Conservation (phyloP, 441 rosid species). For the Gossypium davidsonii region DNA sequence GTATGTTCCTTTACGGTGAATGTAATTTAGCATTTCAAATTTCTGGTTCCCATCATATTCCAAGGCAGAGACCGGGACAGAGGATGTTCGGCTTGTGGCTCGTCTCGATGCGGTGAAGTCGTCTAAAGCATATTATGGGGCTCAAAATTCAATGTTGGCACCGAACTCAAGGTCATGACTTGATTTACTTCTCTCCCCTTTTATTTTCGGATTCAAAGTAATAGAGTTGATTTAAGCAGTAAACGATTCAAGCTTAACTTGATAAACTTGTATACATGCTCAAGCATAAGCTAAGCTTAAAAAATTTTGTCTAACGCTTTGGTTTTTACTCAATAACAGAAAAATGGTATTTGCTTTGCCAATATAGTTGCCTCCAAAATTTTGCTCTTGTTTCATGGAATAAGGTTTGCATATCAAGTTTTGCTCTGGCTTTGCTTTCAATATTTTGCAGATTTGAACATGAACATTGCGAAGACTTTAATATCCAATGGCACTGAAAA, state of each 20-base stretch:
- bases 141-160: neutral
- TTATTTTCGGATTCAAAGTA: neutral
- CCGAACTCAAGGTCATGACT: neutral
- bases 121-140: neutral
- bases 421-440: too few species aligned
- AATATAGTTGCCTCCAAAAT: neutral
- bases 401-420: too few species aligned
- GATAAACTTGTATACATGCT: neutral
- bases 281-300: neutral
- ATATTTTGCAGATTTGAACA: too few species aligned
- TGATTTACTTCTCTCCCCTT: neutral
- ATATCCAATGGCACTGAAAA: neutral
- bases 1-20: slow-evolving; percentile 12
- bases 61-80: neutral
- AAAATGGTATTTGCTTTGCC: neutral
- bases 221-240: neutral
- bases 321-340: too few species aligned
- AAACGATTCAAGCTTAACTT: neutral
- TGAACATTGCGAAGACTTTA: too few species aligned
- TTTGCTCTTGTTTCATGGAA: neutral
- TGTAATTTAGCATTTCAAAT: slow-evolving; percentile 11
- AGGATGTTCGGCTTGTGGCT: neutral
- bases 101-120: neutral
- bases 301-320: neutral
- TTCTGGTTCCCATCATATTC: slow-evolving; percentile 4